Conservation (phyloP, 805 yeast species). For the Jamesozyma jinghongensis region DNA sequence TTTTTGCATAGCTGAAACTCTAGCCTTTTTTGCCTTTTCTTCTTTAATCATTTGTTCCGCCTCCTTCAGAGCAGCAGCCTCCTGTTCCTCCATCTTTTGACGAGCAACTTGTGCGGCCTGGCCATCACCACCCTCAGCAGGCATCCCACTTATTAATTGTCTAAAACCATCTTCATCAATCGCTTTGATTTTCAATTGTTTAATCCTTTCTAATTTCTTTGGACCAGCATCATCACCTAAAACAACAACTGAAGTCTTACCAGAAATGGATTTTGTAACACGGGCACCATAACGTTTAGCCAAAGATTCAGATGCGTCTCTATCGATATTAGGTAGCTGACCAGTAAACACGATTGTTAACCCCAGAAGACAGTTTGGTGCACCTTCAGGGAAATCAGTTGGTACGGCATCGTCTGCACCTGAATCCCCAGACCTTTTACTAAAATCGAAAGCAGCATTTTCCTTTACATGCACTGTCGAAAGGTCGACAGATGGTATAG, state of each 20-base stretch:
- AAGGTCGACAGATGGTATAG: constrained; percentile 68
- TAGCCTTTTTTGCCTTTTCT: constrained; percentile 31
- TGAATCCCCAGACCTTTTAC: constrained; percentile 35
- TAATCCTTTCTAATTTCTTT: constrained; percentile 76
- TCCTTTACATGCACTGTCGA: constrained; percentile 40
- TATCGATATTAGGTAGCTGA: constrained; percentile 64
- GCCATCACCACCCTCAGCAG: constrained; percentile 87
- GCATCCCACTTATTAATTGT: constrained; percentile 66
- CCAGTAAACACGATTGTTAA: constrained; percentile 93
- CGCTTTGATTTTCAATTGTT: constrained; percentile 63
- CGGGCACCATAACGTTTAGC: constrained; percentile 88
- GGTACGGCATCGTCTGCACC: constrained; percentile 17
- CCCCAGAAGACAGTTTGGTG: constrained; percentile 79
- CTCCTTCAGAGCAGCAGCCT: constrained; percentile 43
- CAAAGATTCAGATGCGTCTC: constrained; percentile 63
- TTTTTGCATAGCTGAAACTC: constrained; percentile 19
- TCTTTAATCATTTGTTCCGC: constrained; percentile 41
- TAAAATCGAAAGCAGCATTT: constrained; percentile 47
- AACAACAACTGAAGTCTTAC: constrained; percentile 81
- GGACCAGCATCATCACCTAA: constrained; percentile 97
- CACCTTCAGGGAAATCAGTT: constrained; percentile 63
- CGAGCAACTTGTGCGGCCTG: constrained; percentile 65
- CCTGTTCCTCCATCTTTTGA: constrained; percentile 61
- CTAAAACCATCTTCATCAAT: constrained; percentile 82
- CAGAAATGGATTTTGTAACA: constrained; percentile 76